phyloP scores from a whole-genome alignment of 257 asterid species.

The Solanum corneliomulleri region DNA sequence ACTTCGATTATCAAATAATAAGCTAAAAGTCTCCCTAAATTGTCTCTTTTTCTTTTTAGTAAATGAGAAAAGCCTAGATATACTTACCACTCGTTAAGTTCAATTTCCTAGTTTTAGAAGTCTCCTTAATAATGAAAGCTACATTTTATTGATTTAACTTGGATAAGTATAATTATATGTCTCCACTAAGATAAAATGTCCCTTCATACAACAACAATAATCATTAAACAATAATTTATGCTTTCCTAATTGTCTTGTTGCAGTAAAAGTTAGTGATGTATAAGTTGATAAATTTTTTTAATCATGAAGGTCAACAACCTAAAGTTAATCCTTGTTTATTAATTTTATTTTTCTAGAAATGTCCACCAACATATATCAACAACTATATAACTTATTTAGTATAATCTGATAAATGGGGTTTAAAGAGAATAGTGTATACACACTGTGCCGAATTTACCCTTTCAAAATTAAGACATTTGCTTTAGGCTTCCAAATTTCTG shows the following conservation, averaged over 20 bases:
- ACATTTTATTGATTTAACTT: background rate
- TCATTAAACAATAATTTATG: background rate
- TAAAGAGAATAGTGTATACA: background rate
- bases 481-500: too few relatives aligned
- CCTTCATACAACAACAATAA: background rate
- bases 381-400: background rate
- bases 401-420: background rate
- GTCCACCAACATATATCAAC: background rate
- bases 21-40: background rate
- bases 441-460: fast-evolving
- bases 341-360: background rate
- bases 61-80: background rate
- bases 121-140: background rate
- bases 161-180: background rate
- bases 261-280: background rate
- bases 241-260: background rate
- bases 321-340: background rate
- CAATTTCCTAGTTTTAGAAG: background rate
- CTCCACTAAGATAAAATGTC: background rate
- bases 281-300: background rate
- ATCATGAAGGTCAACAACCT: background rate
- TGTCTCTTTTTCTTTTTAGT: background rate
- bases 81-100: background rate
- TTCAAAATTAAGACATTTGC: too few relatives aligned
- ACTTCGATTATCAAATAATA: too few relatives aligned